A percentile compares a stretch with the other conserved stretches of the same genome.
Evolutionary conservation across 169 alveolate genomes (phyloP).

Genomic region (Perkinsus olseni): DNA sequence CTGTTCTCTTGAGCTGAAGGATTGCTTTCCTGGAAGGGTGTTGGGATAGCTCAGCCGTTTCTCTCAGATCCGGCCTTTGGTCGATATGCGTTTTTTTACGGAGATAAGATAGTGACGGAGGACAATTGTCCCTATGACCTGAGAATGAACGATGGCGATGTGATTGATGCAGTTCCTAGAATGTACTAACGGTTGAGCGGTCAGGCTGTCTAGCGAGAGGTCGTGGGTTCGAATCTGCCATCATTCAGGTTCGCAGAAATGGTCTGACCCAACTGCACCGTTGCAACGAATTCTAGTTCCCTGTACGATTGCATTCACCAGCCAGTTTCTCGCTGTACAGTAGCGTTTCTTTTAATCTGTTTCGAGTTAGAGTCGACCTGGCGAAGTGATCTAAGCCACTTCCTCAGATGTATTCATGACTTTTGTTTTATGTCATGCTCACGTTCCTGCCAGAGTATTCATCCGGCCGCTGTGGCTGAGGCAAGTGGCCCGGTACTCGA

Average conservation of each 20-base stretch:
- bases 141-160: neutral
- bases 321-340: neutral
- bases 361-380: neutral
- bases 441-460: neutral
- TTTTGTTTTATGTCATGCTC: neutral
- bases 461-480: neutral
- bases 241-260: neutral
- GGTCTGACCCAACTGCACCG: neutral
- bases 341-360: neutral
- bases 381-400: neutral
- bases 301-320: neutral
- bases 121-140: neutral
- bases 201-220: neutral
- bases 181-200: neutral
- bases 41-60: neutral
- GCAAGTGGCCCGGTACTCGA: neutral
- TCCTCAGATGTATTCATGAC: neutral
- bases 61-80: neutral
- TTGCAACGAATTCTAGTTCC: neutral
- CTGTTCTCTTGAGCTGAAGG: no score
- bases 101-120: neutral
- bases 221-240: neutral
- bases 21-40: no score
- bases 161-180: neutral
- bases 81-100: neutral